Percentiles rank a stretch among this genome's conserved stretches.
These are phyloP conservation scores for Talaromyces sp. DNA, from an alignment of 2,329 filamentous ascomycete genomes.

Conservation along the genomic window DNA sequence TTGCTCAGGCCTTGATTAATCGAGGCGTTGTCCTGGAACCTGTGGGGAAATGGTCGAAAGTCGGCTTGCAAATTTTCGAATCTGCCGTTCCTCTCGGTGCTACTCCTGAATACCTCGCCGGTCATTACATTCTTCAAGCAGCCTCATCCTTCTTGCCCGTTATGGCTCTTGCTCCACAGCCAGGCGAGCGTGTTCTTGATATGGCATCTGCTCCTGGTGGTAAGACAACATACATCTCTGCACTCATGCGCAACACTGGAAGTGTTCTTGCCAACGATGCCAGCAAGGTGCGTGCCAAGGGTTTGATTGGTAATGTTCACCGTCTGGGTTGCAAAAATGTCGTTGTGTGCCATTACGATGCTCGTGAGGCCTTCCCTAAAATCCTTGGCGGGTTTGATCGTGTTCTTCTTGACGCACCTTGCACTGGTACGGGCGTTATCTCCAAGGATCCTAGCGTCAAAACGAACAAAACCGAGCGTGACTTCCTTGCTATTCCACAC, in stretches of 20 bases:
- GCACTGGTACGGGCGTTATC: slow-evolving; percentile 95
- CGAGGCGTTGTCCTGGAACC: slow-evolving; percentile 93
- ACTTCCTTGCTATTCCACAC: slow-evolving; percentile 91
- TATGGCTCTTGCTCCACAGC: slow-evolving; percentile 93
- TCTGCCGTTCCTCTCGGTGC: slow-evolving; percentile 82
- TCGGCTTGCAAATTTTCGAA: slow-evolving; percentile 95
- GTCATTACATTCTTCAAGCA: slow-evolving; percentile 96
- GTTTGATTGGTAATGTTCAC: slow-evolving; percentile 96
- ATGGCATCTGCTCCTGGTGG: slow-evolving; percentile 94
- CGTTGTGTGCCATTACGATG: slow-evolving; percentile 93
- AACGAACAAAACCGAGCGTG: slow-evolving; percentile 94
- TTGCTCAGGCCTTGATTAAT: slow-evolving; percentile 92
- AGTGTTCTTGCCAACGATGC: slow-evolving; percentile 95
- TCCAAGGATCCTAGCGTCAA: slow-evolving; percentile 95
- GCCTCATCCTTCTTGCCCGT: slow-evolving; percentile 95
- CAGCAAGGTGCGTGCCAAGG: slow-evolving; percentile 88
- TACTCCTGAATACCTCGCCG: slow-evolving; percentile 93
- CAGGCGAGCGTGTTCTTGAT: slow-evolving; percentile 86
- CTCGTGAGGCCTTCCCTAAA: slow-evolving; percentile 78
- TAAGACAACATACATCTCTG: slow-evolving; percentile 95
- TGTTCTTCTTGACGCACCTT: slow-evolving; percentile 89
- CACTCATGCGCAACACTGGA: slow-evolving; percentile 95
- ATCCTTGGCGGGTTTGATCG: slow-evolving; percentile 95
- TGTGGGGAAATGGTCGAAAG: slow-evolving; percentile 97
- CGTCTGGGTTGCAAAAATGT: slow-evolving; percentile 90